phyloP scores from a whole-genome alignment of 2,329 filamentous ascomycete species.

The Paraphaeosphaeria minitans region DNA sequence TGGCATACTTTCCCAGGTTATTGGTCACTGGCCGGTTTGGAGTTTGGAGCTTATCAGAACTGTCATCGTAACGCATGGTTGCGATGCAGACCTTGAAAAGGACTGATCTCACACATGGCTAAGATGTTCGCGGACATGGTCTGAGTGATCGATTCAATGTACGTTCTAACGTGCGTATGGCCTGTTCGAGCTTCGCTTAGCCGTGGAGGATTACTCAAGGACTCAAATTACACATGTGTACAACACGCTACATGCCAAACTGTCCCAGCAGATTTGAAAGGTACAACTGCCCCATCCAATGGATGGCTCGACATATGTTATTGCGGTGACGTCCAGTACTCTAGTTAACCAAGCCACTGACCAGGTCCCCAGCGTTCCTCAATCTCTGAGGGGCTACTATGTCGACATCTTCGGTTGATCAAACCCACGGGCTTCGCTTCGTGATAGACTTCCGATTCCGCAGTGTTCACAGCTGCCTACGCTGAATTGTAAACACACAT shows the following conservation, averaged over 20 bases:
- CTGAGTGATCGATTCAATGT: not conserved
- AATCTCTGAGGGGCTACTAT: no score
- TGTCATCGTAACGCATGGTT: not conserved
- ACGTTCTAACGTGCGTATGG: not conserved
- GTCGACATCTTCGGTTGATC: no score
- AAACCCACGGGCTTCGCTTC: no score
- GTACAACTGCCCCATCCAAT: not conserved
- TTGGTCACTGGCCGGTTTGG: constrained; percentile 24
- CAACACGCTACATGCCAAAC: not conserved
- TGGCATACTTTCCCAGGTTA: constrained; percentile 8
- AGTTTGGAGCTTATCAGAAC: not conserved
- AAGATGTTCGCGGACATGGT: not conserved
- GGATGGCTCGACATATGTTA: not conserved
- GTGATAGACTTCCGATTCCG: no score
- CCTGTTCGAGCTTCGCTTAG: not conserved
- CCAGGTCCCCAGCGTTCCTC: no score
- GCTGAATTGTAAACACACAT: no score
- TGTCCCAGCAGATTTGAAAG: not conserved
- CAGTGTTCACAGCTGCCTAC: no score
- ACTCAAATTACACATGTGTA: not conserved
- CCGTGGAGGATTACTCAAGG: not conserved
- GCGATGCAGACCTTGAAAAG: not conserved
- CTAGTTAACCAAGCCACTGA: no score
- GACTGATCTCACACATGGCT: not conserved
- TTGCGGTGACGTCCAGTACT: no score